A percentile compares a stretch with the other conserved stretches of the same genome.
Evolutionary conservation across 202 grass and related monocot species (phyloP).

Genomic region (Eragrostis tef): DNA sequence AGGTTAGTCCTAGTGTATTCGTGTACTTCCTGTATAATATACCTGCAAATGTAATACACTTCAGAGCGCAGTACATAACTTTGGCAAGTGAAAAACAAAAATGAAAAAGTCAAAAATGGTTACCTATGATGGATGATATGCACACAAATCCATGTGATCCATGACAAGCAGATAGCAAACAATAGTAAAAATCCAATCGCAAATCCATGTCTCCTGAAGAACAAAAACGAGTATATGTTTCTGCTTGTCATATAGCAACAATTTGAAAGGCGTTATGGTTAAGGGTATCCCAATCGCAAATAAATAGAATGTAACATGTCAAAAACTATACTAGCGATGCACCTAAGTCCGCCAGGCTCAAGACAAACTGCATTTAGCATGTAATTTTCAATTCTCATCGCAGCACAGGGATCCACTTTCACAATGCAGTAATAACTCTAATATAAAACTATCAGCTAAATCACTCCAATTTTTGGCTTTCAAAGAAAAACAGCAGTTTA

Average conservation of each 20-base stretch:
- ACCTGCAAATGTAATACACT: slow-evolving; percentile 62
- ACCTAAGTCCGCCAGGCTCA: slow-evolving; percentile 71
- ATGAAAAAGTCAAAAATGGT: too few species aligned
- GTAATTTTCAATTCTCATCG: slow-evolving; percentile 27
- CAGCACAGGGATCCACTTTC: neutral
- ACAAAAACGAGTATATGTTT: slow-evolving; percentile 60
- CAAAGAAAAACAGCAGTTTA: neutral
- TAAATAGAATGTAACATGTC: slow-evolving; percentile 27
- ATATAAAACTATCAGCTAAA: neutral
- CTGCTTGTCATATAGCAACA: slow-evolving; percentile 60
- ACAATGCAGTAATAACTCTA: neutral
- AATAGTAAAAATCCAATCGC: slow-evolving; percentile 3
- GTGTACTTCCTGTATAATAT: slow-evolving; percentile 81
- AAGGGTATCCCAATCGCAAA: slow-evolving; percentile 58
- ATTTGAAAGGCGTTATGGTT: slow-evolving; percentile 68
- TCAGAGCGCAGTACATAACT: slow-evolving; percentile 25
- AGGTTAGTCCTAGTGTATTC: slow-evolving; percentile 65
- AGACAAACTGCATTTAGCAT: slow-evolving; percentile 68
- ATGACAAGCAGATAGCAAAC: slow-evolving; percentile 56
- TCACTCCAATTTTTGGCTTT: neutral
- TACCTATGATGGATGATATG: too few species aligned
- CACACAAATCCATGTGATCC: slow-evolving; percentile 60
- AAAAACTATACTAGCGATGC: slow-evolving; percentile 68
- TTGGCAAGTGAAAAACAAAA: slow-evolving; percentile 14
- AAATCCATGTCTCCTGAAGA: neutral